These are phyloP conservation scores for Quercus suber DNA, from an alignment of 306 rosid genomes.

Conservation along the genomic window DNA sequence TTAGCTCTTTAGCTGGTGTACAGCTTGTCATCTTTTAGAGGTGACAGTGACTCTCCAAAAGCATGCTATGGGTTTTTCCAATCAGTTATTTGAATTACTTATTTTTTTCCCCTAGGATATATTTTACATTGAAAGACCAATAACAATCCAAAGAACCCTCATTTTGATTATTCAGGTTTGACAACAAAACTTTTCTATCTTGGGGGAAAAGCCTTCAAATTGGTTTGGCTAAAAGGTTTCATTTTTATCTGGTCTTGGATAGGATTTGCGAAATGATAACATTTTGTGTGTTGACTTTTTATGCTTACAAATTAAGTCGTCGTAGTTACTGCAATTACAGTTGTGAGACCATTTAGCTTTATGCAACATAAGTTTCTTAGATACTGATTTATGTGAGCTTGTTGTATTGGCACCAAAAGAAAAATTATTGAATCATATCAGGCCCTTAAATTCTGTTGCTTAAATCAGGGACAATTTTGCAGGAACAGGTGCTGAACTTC, in stretches of 20 bases:
- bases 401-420: background rate
- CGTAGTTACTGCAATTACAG: background rate
- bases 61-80: background rate
- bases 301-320: background rate
- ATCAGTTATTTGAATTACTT: background rate
- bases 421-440: background rate
- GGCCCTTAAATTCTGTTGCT: background rate
- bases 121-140: background rate
- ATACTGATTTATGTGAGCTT: background rate
- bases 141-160: background rate
- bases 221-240: background rate
- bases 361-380: background rate
- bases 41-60: background rate
- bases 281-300: background rate
- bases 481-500: slow-evolving; percentile 73
- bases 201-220: background rate
- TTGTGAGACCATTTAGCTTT: background rate
- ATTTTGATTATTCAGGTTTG: background rate
- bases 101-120: background rate
- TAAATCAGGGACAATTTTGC: slow-evolving; percentile 26
- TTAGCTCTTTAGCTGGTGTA: background rate
- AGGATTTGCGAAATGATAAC: background rate
- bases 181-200: background rate
- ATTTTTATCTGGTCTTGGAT: background rate
- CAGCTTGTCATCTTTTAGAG: background rate